Percentiles rank a stretch among this genome's conserved stretches.
Conservation (phyloP, 352 stramenopile genomes). For the Detonula confervacea region DNA sequence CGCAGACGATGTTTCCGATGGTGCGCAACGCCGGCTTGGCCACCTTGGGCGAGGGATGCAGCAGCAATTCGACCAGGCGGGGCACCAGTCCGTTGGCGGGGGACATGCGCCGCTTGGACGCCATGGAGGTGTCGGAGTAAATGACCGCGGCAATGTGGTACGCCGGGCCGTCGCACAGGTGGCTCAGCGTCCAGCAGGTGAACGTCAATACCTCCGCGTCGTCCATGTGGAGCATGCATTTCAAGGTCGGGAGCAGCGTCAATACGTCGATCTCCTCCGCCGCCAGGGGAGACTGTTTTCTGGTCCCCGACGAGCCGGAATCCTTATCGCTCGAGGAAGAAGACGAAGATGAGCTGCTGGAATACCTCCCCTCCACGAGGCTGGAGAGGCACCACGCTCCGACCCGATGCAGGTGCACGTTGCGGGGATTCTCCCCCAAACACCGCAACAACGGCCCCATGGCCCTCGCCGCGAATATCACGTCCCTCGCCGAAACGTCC, state of each 20-base stretch:
- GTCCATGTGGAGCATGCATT: constrained; percentile 91
- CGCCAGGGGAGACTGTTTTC: neutral
- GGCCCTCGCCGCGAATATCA: constrained; percentile 76
- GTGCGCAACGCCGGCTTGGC: constrained; percentile 96
- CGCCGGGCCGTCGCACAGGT: constrained; percentile 95
- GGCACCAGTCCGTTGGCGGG: constrained; percentile 85
- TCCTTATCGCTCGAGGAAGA: no score
- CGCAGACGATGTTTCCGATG: constrained; percentile 99
- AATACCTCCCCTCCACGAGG: constrained; percentile 70
- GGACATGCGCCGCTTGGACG: constrained; percentile 86
- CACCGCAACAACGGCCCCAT: constrained; percentile 73
- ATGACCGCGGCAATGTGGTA: constrained; percentile 96
- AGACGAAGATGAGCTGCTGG: constrained; percentile 29
- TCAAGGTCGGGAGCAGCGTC: constrained; percentile 71
- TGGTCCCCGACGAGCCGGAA: no score
- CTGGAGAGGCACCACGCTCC: constrained; percentile 79
- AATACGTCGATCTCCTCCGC: constrained; percentile 77
- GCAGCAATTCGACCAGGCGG: constrained; percentile 92
- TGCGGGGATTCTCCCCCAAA: constrained; percentile 62
- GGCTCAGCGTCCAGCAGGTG: constrained; percentile 96
- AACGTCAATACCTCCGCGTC: constrained; percentile 92
- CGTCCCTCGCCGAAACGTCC: constrained; percentile 77
- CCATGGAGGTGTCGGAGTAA: constrained; percentile 43
- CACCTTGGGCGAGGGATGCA: constrained; percentile 91
- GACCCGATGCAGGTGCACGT: constrained; percentile 76